Evolutionary conservation across 2,329 filamentous ascomycete genomes (phyloP), one percentile per base, ranked within the genome.

Genomic region (Ilyonectria destructans): DNA sequence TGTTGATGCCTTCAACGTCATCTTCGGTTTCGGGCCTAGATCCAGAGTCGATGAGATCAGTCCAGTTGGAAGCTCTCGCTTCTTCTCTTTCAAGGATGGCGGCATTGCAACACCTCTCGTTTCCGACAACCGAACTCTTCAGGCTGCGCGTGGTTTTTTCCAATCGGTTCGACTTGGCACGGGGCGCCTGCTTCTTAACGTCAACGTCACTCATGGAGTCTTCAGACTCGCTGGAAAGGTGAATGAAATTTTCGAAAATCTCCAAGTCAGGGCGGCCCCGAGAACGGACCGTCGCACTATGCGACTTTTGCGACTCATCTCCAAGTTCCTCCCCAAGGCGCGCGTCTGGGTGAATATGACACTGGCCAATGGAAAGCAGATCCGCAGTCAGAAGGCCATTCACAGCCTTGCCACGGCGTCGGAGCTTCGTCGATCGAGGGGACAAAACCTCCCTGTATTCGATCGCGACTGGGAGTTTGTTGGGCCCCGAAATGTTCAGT

Each of bases 121-220:
- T 6, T 46, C 62, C 6, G 77, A 79, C 0, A 73, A 73, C 0
- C 78, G 78, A 12, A 73, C 79, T 8, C 79, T 86, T 21, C 51
- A 80, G 8, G 82, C 86, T 33, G 78, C 86, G 1, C 84, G 87
- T 17, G 88, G 88, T 1, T 89, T 86, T 71, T 89, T 89, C 63
- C 86, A 88, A 73, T 89, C 87, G 35, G 82, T 85, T 3, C 85
- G 87, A 6, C 80, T 87, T 1, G 85, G 85, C 0, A 90, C 88
- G 0, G 87, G 86, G 2, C 81, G 86, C 0, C 72, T 90, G 1
- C 81, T 90, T 0, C 78, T 90, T 29, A 90, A 90, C 68, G 81
- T 82, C 54, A 89, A 90, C 63, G 84, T 88, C 10, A 85, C 85
- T 0, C 85, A 89, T 69, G 85, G 84, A 3, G 82, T 88, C 19